Evolutionary conservation across 345 rosid genomes (phyloP), one percentile per base, ranked within the genome.

Genomic region (Lumnitzera racemosa): DNA sequence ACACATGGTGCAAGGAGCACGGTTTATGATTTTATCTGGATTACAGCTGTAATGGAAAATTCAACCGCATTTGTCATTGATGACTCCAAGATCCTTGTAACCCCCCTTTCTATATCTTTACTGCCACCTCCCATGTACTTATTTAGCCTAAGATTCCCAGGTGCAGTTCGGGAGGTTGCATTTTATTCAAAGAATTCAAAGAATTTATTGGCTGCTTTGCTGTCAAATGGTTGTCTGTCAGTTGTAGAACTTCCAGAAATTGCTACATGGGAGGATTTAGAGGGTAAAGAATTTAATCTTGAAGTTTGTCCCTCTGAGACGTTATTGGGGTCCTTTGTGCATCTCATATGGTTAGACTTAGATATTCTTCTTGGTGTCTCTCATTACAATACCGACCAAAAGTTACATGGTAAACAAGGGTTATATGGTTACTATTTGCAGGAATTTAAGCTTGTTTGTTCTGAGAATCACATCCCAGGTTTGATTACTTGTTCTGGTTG

Each of bases 41-140:
- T 74, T 48, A 81, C 89, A 58, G 91, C 95, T 41, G 86, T 94
- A 59, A 78, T 65, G 74, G 95, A 81, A 58, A 85, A 86, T 64
- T 90, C 99, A 47, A 84, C 75, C 53, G 96, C 97, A 11, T 77
- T 90, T 56, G 89, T 88, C 57, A 67, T 94, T 61, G 99, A 94
- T 80, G 84, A 74, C 60, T 67, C 79, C 70, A 86, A 74, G 78
- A 71, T 94, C 52, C 90, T 84, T 13, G 81, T 88, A 59, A 94
- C 95, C 57, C 91, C 96, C 17, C 89, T 94, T 56, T 79, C 85
- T 70, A 53, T 86, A 72, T 88, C 90, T 59, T 72, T 94, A 58
- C 75, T 90, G 85, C 99, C 99, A 3, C 97, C 95, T 70, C 97
- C 97, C 63, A 73, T 94, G 84, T 73, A 73, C 71, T 79, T 81